Conservation (phyloP, 371 early-diverging fungal genomes). For the Basidiobolus meristosporus region DNA sequence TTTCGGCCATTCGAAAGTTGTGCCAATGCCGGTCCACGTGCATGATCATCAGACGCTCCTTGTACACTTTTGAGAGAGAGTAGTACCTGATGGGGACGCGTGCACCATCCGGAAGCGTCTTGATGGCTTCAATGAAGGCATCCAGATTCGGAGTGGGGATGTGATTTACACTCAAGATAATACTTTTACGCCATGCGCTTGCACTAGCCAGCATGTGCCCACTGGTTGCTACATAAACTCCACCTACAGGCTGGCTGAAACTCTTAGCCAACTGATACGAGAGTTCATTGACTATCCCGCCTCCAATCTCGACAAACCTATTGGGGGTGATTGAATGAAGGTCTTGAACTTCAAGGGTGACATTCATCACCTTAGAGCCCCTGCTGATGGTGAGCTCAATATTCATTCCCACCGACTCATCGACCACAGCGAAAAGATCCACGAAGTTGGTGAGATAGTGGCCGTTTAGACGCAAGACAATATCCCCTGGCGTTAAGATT, state of each 20-base stretch:
- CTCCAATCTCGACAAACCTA: constrained; percentile 66
- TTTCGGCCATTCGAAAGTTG: constrained; percentile 42
- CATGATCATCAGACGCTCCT: constrained; percentile 48
- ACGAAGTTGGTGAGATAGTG: constrained; percentile 37
- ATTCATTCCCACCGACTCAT: constrained; percentile 33
- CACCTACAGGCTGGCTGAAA: constrained; percentile 47
- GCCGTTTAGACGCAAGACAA: constrained; percentile 36
- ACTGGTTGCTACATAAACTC: constrained; percentile 60
- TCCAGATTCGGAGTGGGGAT: constrained; percentile 53
- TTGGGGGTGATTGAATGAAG: constrained; percentile 53
- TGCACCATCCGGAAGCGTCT: constrained; percentile 42
- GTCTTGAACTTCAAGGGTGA: constrained; percentile 43
- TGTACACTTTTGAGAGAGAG: constrained; percentile 32
- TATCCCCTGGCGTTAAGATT: constrained; percentile 51
- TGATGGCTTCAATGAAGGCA: constrained; percentile 44
- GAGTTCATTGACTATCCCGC: constrained; percentile 59
- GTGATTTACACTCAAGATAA: constrained; percentile 43
- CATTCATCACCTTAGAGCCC: constrained; percentile 25
- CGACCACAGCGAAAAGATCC: constrained; percentile 37
- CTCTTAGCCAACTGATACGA: constrained; percentile 72
- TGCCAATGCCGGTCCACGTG: constrained; percentile 73
- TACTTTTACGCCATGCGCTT: constrained; percentile 26
- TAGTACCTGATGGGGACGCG: constrained; percentile 67
- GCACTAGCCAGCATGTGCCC: constrained; percentile 47
- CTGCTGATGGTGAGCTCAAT: constrained; percentile 43